Conservation (phyloP, 1,284 basidiomycete genomes). For the Veloboletus limbatus region DNA sequence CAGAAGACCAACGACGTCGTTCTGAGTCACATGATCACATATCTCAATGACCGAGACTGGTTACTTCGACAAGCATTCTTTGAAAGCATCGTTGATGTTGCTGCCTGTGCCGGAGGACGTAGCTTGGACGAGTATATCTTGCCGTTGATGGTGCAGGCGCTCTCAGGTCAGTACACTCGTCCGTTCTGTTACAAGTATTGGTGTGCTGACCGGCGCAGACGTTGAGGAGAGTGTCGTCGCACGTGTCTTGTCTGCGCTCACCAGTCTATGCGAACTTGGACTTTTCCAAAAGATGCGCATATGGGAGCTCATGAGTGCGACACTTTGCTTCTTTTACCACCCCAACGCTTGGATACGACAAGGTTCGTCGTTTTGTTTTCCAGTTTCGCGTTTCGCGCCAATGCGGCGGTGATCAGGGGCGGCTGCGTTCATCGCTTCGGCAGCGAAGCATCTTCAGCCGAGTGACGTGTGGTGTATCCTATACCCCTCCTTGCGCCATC, state of each 20-base stretch:
- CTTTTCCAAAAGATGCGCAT: constrained; percentile 90
- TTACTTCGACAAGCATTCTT: constrained; percentile 89
- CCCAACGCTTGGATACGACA: constrained; percentile 97
- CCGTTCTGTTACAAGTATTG: not conserved
- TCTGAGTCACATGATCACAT: constrained; percentile 97
- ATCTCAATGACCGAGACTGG: constrained; percentile 96
- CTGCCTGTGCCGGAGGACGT: constrained; percentile 84
- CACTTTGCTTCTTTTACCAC: constrained; percentile 89
- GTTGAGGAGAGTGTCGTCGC: constrained; percentile 93
- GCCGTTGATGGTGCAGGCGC: constrained; percentile 91
- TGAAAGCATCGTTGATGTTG: constrained; percentile 93
- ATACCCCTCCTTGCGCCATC: constrained; percentile 86
- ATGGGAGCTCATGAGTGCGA: constrained; percentile 89
- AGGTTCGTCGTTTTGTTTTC: constrained; percentile 45
- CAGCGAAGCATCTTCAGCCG: constrained; percentile 72
- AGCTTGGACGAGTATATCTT: constrained; percentile 88
- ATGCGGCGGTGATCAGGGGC: constrained; percentile 53
- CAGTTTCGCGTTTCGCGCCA: not conserved
- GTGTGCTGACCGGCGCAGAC: constrained; percentile 50
- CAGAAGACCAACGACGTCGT: constrained; percentile 94
- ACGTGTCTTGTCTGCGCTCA: constrained; percentile 81
- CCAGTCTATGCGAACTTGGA: constrained; percentile 82
- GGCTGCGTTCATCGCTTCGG: constrained; percentile 82
- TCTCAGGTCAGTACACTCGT: constrained; percentile 64
- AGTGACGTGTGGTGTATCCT: constrained; percentile 97